These are phyloP conservation scores for Penicillium thymicola DNA, from an alignment of 2,329 filamentous ascomycete genomes.

Conservation along the genomic window DNA sequence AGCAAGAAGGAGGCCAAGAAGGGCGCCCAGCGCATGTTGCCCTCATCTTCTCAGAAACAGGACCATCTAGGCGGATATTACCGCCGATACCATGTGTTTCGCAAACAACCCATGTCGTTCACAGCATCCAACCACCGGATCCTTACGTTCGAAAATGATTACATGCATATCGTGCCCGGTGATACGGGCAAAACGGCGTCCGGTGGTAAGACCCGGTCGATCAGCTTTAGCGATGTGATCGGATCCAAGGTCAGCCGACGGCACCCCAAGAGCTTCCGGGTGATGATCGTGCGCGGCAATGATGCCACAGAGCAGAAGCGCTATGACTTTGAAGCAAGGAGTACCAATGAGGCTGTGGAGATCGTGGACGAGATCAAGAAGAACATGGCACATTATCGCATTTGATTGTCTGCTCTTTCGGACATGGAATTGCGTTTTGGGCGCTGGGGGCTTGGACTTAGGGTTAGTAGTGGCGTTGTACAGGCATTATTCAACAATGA, in stretches of 20 bases:
- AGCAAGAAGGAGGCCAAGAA: conserved; percentile 46
- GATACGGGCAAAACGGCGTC: conserved; percentile 54
- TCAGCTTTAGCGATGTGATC: conserved; percentile 62
- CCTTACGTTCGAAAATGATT: conserved; percentile 62
- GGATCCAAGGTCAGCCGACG: conserved; percentile 63
- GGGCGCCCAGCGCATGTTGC: conserved; percentile 37
- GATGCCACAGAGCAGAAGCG: conserved; percentile 63
- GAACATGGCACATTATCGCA: conserved; percentile 50
- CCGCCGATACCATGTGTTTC: conserved; percentile 61
- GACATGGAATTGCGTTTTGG: neutral
- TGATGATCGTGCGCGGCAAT: conserved; percentile 58
- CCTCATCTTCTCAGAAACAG: conserved; percentile 48
- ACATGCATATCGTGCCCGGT: conserved; percentile 62
- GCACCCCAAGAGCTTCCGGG: conserved; percentile 61
- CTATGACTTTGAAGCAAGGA: conserved; percentile 64
- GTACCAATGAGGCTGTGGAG: conserved; percentile 55
- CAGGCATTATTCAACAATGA: neutral
- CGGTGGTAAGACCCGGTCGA: conserved; percentile 57
- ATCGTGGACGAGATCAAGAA: conserved; percentile 64
- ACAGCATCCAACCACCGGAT: conserved; percentile 59
- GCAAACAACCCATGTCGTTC: conserved; percentile 65
- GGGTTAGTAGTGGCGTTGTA: neutral
- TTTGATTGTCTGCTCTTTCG: conserved; percentile 24
- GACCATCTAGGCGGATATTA: conserved; percentile 51
- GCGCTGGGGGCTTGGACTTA: neutral